Percentiles rank a stretch among this genome's conserved stretches.
Conservation (phyloP, 345 rosid species). For the Trapa bicornis region DNA sequence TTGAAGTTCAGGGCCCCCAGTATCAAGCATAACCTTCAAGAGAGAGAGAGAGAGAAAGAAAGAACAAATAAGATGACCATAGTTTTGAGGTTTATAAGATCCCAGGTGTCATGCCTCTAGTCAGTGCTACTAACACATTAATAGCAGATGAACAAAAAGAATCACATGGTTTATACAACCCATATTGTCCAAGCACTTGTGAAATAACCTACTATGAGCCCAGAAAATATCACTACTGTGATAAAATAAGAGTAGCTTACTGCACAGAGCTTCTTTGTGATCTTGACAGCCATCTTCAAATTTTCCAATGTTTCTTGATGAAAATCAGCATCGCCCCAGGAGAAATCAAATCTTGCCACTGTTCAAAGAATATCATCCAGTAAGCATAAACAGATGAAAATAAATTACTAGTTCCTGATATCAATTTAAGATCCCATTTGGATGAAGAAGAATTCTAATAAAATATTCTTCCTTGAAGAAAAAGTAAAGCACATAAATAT, state of each 20-base stretch:
- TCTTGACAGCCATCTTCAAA: constrained; percentile 40
- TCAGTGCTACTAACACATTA: background rate
- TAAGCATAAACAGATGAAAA: background rate
- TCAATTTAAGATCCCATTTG: background rate
- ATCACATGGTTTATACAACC: background rate
- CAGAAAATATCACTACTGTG: background rate
- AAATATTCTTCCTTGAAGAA: background rate
- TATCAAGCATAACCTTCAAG: constrained; percentile 60
- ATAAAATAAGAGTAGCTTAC: constrained; percentile 22
- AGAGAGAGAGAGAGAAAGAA: background rate
- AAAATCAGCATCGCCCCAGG: constrained; percentile 51
- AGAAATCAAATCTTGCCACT: constrained; percentile 70
- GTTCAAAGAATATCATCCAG: constrained; percentile 2
- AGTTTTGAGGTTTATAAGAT: background rate
- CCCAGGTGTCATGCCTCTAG: background rate
- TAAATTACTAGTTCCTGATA: background rate
- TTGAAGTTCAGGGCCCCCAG: constrained; percentile 57
- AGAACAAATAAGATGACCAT: background rate
- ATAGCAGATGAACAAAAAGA: background rate
- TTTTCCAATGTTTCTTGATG: constrained; percentile 65
- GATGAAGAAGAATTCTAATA: background rate
- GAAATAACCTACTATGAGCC: background rate
- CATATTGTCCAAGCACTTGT: background rate
- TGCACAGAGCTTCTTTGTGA: constrained; percentile 53
- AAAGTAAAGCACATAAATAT: background rate